Base-by-base conservation (phyloP, 2,329 filamentous ascomycete species). In the Colletotrichum sansevieriae region DNA sequence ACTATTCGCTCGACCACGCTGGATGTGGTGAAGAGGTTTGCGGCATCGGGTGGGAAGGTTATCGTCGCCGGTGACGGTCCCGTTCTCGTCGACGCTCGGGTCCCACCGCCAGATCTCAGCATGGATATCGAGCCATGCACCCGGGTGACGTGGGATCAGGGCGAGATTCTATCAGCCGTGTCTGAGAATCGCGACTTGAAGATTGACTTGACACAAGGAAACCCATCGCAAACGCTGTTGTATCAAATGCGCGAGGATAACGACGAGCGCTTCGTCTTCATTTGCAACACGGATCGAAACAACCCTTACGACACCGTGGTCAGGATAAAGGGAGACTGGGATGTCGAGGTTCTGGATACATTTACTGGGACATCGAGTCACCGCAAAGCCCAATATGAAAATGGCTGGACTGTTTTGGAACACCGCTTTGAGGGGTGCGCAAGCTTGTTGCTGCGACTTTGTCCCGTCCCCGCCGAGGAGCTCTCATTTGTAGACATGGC, bases 1-100 rank as follows among this genome's bases (percentile, higher is more conserved):
- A 78, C 77, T 2, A 75, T 78, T n/a, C 71, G 77, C 8, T 75
- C 73, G 7, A 73, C 75, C 3, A 78, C 76, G 0, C 60, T 78
- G 8, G 54, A 70, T 1, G 59, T 75, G 2, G 51, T 77, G 6
- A 65, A 72, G 62, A 65, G 49, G 4, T 78, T 78, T n/a, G 56
- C 73, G 0, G 67, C 64, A 1, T 51, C 67, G 2, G 67, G 67
- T 1, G 67, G 67, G 3, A 63, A 54, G 6, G 67, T 70, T 18
- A 29, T 70, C 4, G 37, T 70, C 12, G 64, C 58, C 2, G 67
- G 67, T 9, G 12, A 57, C 0, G 20, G 44, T 1, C 67, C 67
- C 7, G 44, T 15, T 2, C 43, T 70, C 0, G 13, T 68, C 18
- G 33, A 68, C n/a, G 67, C 57, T 2, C 67, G 68, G 12, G 18